These are phyloP conservation scores for Magnusiomyces ingens DNA, from an alignment of 1,139 yeast genomes.

Conservation along the genomic window DNA sequence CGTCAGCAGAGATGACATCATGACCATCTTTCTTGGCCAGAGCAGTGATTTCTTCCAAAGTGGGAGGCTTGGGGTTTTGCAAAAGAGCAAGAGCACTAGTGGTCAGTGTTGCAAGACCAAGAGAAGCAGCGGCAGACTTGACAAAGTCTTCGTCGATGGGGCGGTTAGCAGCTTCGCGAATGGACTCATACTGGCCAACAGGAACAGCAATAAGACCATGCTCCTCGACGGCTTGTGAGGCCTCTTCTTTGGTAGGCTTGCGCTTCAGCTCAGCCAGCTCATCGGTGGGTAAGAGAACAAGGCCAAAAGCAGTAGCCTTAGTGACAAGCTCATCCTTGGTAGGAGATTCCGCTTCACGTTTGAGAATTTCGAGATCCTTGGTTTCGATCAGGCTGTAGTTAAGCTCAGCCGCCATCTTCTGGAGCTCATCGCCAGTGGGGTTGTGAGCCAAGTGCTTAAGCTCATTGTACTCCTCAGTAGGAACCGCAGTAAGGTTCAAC, in stretches of 20 bases:
- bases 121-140: conserved; percentile 30
- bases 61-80: conserved; percentile 17
- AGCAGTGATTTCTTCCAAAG: conserved; percentile 24
- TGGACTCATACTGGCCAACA: conserved; percentile 22
- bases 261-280: conserved; percentile 19
- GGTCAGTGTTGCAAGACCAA: conserved; percentile 36
- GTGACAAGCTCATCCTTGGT: conserved; percentile 31
- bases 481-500: conserved; percentile 23
- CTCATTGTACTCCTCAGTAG: conserved; percentile 19
- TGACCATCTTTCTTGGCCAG: conserved; percentile 29
- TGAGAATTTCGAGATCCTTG: conserved; percentile 14
- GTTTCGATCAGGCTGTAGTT: conserved; percentile 7
- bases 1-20: conserved; percentile 21
- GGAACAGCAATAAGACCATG: conserved; percentile 15
- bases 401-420: conserved; percentile 11
- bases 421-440: conserved; percentile 26
- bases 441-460: conserved; percentile 23
- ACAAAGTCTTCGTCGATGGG: conserved; percentile 27
- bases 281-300: conserved; percentile 14
- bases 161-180: conserved; percentile 29
- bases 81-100: conserved; percentile 25
- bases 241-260: conserved; percentile 16
- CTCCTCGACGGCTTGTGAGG: conserved; percentile 9
- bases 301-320: conserved; percentile 36
- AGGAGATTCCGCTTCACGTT: conserved; percentile 21